Conservation (phyloP, 2,329 filamentous ascomycete genomes). For the Ophiocordyceps australis region DNA sequence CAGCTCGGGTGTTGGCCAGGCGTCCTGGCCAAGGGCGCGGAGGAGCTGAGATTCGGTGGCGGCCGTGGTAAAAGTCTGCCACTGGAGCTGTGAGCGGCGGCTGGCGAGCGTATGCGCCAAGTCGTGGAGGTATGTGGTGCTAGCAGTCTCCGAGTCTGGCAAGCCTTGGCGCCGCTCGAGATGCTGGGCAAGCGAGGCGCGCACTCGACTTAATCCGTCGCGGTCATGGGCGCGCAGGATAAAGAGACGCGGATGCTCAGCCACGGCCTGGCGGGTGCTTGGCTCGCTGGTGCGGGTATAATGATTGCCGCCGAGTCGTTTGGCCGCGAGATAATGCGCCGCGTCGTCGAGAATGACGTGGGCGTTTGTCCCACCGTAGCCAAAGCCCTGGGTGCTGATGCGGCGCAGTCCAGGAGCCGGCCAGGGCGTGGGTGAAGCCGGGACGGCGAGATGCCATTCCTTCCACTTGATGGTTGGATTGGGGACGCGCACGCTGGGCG, state of each 20-base stretch:
- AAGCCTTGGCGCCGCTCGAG: too few relatives aligned
- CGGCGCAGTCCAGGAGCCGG: slow-evolving; percentile 14
- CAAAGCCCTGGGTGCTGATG: slow-evolving; percentile 27
- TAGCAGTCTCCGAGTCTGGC: background rate
- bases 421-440: slow-evolving; percentile 6
- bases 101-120: background rate
- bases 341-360: slow-evolving; percentile 18
- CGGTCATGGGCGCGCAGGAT: background rate
- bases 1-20: too few relatives aligned
- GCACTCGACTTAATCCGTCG: slow-evolving; percentile 1
- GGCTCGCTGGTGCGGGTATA: too few relatives aligned
- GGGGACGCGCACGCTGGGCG: slow-evolving; percentile 10
- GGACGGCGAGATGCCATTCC: slow-evolving; percentile 6
- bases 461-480: slow-evolving; percentile 10
- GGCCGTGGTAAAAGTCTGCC: background rate
- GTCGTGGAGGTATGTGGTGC: background rate
- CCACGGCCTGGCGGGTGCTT: too few relatives aligned
- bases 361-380: slow-evolving; percentile 29
- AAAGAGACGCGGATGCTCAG: background rate
- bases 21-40: background rate
- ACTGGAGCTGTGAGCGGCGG: slow-evolving; percentile 1
- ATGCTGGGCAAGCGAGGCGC: background rate
- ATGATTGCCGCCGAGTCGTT: too few relatives aligned
- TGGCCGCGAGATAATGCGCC: background rate
- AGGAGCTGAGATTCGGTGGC: background rate